Evolutionary conservation across 305 asterid genomes (phyloP).

Genomic region (Rubia balearica): DNA sequence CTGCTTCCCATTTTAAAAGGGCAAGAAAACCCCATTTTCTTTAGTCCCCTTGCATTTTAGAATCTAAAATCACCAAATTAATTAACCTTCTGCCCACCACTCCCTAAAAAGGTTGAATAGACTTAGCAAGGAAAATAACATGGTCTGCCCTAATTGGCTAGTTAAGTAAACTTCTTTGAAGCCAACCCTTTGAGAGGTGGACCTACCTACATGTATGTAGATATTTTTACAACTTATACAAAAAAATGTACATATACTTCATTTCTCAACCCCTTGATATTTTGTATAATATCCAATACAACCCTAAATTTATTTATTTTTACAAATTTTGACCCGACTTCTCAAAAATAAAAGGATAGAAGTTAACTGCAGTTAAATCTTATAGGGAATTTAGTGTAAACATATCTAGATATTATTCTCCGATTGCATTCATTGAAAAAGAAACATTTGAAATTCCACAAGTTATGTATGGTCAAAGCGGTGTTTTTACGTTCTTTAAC

Average conservation of each 20-base stretch:
- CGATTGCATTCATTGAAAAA: no score
- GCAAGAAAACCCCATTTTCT: background rate
- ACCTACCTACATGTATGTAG: conserved; percentile 12
- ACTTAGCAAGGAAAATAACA: conserved; percentile 6
- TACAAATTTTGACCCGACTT: no score
- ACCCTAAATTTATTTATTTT: no score
- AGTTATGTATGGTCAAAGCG: no score
- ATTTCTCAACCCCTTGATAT: background rate
- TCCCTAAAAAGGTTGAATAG: conserved; percentile 6
- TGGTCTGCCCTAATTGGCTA: conserved; percentile 20
- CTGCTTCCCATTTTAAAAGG: background rate
- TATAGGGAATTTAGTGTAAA: no score
- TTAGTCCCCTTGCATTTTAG: background rate
- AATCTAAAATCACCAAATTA: background rate
- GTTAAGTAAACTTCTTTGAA: conserved; percentile 8
- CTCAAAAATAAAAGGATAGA: no score
- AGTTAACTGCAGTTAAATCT: no score
- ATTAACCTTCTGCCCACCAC: conserved; percentile 2
- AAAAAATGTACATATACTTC: background rate
- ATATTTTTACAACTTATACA: conserved; percentile 7
- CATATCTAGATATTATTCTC: no score
- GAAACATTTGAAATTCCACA: no score
- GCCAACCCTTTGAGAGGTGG: conserved; percentile 1
- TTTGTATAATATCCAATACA: background rate
- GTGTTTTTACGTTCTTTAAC: no score